These are phyloP conservation scores for Potentilla sterilis DNA, from an alignment of 306 rosid species.

Conservation along the genomic window DNA sequence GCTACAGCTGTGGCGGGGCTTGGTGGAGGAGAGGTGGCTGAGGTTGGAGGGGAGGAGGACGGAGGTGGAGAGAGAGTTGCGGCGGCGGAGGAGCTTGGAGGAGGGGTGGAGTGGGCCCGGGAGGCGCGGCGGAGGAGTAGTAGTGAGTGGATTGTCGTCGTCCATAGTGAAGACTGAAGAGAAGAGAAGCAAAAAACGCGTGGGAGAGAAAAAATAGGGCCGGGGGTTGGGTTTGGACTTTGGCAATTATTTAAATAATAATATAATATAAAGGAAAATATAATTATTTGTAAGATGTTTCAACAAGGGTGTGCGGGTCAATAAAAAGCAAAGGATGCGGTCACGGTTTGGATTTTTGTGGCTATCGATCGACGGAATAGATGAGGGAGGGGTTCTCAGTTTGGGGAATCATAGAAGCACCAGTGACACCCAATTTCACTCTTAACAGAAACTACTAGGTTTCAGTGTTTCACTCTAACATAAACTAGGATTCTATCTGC, in stretches of 20 bases:
- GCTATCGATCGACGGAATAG: too few species aligned
- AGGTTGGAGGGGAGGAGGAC: conserved; percentile 26
- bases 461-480: too few species aligned
- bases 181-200: not conserved
- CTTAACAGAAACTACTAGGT: too few species aligned
- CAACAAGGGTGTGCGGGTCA: not conserved
- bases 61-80: conserved; percentile 51
- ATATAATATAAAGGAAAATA: too few species aligned
- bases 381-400: too few species aligned
- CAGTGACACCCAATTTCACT: too few species aligned
- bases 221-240: not conserved
- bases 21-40: conserved; percentile 9
- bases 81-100: conserved; percentile 38
- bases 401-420: too few species aligned
- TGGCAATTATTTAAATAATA: too few species aligned
- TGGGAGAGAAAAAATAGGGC: not conserved
- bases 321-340: not conserved
- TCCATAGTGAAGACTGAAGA: conserved; percentile 34
- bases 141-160: not conserved
- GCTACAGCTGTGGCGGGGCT: conserved; percentile 35
- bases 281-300: too few species aligned
- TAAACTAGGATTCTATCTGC: too few species aligned
- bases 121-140: conserved; percentile 3
- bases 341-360: too few species aligned
- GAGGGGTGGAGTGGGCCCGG: not conserved